A percentile compares a stretch with the other conserved stretches of the same genome.
phyloP scores from a whole-genome alignment of 192 early-diverging fungal species.

The Coemansia sp. region DNA sequence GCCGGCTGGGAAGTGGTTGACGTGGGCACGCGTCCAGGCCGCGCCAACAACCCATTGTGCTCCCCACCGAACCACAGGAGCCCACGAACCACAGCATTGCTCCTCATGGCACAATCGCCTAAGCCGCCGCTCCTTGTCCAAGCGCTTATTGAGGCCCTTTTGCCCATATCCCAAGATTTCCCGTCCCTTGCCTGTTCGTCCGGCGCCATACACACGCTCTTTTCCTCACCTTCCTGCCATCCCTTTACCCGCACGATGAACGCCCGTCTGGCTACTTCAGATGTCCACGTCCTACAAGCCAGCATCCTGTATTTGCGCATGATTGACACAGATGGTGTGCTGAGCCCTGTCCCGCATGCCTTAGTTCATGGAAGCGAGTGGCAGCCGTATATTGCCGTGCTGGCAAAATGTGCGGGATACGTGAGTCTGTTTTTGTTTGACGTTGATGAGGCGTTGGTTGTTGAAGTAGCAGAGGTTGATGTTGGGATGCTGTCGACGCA shows the following conservation, averaged over 20 bases:
- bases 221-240: not conserved
- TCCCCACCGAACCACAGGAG: not conserved
- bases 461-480: conserved; percentile 40
- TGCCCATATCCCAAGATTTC: not conserved
- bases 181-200: not conserved
- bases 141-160: conserved; percentile 26
- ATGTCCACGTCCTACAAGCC: conserved; percentile 23
- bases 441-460: conserved; percentile 20
- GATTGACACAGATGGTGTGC: conserved; percentile 12
- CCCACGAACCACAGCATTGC: not conserved
- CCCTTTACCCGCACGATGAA: not conserved
- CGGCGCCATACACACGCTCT: too few relatives aligned
- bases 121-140: conserved; percentile 42
- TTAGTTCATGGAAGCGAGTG: conserved; percentile 24
- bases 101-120: conserved; percentile 13
- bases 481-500: conserved; percentile 12
- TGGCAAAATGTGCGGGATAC: conserved; percentile 26
- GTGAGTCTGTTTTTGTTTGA: conserved; percentile 43
- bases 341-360: conserved; percentile 29
- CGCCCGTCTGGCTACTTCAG: not conserved
- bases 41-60: not conserved
- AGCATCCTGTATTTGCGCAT: conserved; percentile 39
- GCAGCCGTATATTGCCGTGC: conserved; percentile 38
- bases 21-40: not conserved
- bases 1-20: not conserved